Base-by-base conservation (phyloP, 2,329 filamentous ascomycete genomes). In the Cordyceps tenuipes region DNA sequence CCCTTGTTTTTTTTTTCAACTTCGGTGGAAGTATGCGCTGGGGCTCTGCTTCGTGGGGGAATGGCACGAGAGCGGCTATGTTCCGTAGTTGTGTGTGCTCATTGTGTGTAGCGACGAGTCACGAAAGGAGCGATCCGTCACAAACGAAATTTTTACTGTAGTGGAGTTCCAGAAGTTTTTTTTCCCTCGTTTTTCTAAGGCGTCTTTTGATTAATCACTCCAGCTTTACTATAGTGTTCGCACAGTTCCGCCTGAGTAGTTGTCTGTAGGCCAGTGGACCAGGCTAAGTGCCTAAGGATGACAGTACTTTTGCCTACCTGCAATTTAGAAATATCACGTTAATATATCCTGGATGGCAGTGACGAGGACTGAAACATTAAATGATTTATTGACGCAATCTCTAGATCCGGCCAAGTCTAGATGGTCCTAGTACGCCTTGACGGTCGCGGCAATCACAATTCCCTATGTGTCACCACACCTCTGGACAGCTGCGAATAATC, bases 401-500 rank as follows among this genome's bases (percentile, higher is more conserved):
- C 8, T 2, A 58, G 34, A 7, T 50, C 34, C 43, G 44, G 19
- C 55, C 46, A 12, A n/a, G n/a, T 29, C 21, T 15, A 46, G 55
- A 8, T 46, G 44, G 23, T 58, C 34, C 31, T 50, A 3, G 29
- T 41, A 26, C 1, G 23, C 46, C 21, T 50, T 57, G 55, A 49
- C 23, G 3, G 55, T 49, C 12, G 26, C 31, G 43, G 67, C 62
- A 3, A 71, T 74, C 4, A 69, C 63, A 57, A 71, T 65, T 55
- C 75, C 77, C 29, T 77, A 76, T 63, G 77, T 80, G 47, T 71
- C 72, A 12, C 72, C 70, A 9, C 63, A 59, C 19, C 75, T 75
- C 36, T 73, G 72, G 7, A 79, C 68, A 3, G 78, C 78, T 65
- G 71, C 73, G 64, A 69, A 81, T 0, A 82, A 70, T 81, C 76